phyloP scores from a whole-genome alignment of 1,139 yeast species.

The Candida freyschussii region DNA sequence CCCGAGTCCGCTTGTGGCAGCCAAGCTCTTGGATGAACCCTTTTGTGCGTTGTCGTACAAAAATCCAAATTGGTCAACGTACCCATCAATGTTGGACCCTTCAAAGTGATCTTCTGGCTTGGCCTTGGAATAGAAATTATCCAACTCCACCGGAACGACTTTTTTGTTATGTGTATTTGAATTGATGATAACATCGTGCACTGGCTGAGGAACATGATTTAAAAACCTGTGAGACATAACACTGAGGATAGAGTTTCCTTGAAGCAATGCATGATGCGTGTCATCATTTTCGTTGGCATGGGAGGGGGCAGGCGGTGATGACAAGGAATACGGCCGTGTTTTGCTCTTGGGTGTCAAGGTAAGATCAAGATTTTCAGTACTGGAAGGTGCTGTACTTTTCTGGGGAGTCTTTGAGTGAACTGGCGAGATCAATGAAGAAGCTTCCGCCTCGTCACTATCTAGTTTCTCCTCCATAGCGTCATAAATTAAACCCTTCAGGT shows the following conservation, averaged over 20 bases:
- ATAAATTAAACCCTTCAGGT: slow-evolving; percentile 25
- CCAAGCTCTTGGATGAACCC: slow-evolving; percentile 1
- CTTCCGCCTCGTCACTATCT: slow-evolving; percentile 1
- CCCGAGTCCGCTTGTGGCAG: slow-evolving; percentile 5
- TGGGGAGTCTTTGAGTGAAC: not conserved
- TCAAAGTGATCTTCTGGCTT: slow-evolving; percentile 28
- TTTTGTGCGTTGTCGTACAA: slow-evolving; percentile 28
- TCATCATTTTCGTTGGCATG: not conserved
- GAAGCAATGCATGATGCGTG: slow-evolving; percentile 2
- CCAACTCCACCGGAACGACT: slow-evolving; percentile 44
- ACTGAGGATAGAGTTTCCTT: slow-evolving; percentile 11
- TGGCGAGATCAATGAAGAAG: slow-evolving; percentile 1
- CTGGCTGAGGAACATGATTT: slow-evolving; percentile 26
- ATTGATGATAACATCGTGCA: slow-evolving; percentile 17
- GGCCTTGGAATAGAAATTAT: slow-evolving; percentile 33
- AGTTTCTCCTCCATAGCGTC: slow-evolving; percentile 28
- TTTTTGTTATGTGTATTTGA: slow-evolving; percentile 8
- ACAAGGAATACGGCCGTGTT: slow-evolving; percentile 15
- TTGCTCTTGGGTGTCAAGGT: slow-evolving; percentile 8
- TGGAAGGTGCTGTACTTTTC: slow-evolving; percentile 5
- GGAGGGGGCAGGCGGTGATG: slow-evolving; percentile 15
- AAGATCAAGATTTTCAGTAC: slow-evolving; percentile 2
- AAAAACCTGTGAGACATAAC: slow-evolving; percentile 24
- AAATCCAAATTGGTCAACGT: slow-evolving; percentile 50
- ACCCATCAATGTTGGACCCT: slow-evolving; percentile 25